phyloP scores from a whole-genome alignment of 73 alveolate species.

The Paramecium primaurelia region DNA sequence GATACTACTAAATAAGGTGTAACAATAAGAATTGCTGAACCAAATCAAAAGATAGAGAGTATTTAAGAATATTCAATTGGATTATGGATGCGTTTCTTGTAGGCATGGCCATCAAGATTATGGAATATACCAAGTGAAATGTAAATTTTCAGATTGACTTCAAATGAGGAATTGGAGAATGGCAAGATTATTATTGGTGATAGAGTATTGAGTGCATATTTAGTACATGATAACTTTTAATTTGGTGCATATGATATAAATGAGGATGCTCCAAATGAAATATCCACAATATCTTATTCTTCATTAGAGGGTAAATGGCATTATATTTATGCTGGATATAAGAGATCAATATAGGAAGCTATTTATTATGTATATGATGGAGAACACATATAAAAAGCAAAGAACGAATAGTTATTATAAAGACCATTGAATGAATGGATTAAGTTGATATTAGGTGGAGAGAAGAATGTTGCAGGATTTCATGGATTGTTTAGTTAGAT shows the following conservation, averaged over 20 bases:
- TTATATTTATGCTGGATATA: constrained; percentile 23
- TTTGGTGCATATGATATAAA: constrained; percentile 33
- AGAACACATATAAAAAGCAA: neutral
- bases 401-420: neutral
- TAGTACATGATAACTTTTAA: neutral
- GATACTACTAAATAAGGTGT: neutral
- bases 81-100: neutral
- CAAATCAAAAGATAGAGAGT: neutral
- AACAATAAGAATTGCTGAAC: neutral
- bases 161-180: neutral
- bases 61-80: neutral
- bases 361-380: constrained; percentile 22
- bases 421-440: neutral
- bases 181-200: neutral
- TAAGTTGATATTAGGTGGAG: constrained; percentile 23
- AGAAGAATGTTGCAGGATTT: neutral
- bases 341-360: neutral
- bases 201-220: neutral
- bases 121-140: neutral
- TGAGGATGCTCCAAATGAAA: constrained; percentile 25
- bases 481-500: neutral
- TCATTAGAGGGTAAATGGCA: constrained; percentile 25
- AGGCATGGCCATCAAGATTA: neutral
- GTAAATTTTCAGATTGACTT: constrained; percentile 12
- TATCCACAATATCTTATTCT: neutral